Evolutionary conservation across 1,284 basidiomycete genomes (phyloP).

Genomic region (Microbotryum intermedium): DNA sequence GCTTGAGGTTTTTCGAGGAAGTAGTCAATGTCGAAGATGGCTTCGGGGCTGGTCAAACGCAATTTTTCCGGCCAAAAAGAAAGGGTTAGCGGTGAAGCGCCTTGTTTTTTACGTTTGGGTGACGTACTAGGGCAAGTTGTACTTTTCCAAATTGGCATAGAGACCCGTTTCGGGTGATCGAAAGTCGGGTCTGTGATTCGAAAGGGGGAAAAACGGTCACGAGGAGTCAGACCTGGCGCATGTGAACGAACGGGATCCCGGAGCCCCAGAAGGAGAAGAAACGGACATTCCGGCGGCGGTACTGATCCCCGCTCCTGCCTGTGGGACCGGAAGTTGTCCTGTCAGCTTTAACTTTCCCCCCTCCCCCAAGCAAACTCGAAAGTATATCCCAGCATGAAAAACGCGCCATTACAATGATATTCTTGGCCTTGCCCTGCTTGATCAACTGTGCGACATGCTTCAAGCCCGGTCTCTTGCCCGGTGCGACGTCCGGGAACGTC

Average conservation of each 20-base stretch:
- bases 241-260: neutral
- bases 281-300: constrained; percentile 44
- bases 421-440: constrained; percentile 39
- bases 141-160: constrained; percentile 47
- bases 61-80: too few species aligned
- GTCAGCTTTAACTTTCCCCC: too few species aligned
- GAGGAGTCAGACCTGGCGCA: neutral
- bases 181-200: constrained; percentile 40
- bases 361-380: too few species aligned
- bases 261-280: neutral
- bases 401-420: constrained; percentile 45
- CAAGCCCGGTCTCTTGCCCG: constrained; percentile 21
- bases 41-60: constrained; percentile 46
- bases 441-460: constrained; percentile 39
- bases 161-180: constrained; percentile 47
- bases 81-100: too few species aligned
- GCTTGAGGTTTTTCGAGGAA: constrained; percentile 37
- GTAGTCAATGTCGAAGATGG: constrained; percentile 47
- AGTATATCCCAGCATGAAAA: neutral
- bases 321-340: too few species aligned
- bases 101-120: neutral
- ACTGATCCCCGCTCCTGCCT: constrained; percentile 44
- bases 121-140: constrained; percentile 44
- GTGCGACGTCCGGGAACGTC: constrained; percentile 8
- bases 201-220: neutral